phyloP scores from a whole-genome alignment of 2,329 filamentous ascomycete genomes.

The Penicillium polonicum region DNA sequence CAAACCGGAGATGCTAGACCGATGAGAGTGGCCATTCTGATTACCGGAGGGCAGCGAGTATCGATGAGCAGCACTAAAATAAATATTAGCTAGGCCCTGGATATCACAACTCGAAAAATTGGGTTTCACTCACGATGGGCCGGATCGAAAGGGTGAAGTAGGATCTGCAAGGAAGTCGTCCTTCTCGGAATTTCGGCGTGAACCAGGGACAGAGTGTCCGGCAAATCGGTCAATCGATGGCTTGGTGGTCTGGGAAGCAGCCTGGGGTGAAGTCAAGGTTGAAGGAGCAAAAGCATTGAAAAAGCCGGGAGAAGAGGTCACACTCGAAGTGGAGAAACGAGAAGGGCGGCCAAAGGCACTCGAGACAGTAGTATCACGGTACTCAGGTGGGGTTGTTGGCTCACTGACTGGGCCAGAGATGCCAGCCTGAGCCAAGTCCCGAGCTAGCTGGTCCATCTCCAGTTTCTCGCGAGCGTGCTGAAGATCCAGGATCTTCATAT shows the following conservation, averaged over 20 bases:
- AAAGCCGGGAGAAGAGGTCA: conserved; percentile 76
- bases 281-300: conserved; percentile 73
- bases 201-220: conserved; percentile 81
- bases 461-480: conserved; percentile 79
- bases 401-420: conserved; percentile 78
- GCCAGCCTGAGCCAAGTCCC: conserved; percentile 64
- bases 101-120: not conserved
- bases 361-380: conserved; percentile 77
- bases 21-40: conserved; percentile 30
- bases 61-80: conserved; percentile 63
- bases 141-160: conserved; percentile 64
- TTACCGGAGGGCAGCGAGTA: conserved; percentile 85
- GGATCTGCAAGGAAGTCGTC: conserved; percentile 72
- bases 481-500: conserved; percentile 86
- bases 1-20: conserved; percentile 32
- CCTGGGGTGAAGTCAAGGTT: conserved; percentile 72
- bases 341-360: conserved; percentile 80
- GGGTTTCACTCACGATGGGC: conserved; percentile 70
- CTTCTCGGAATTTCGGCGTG: conserved; percentile 85
- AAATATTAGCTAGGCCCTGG: conserved; percentile 6
- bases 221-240: conserved; percentile 64
- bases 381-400: conserved; percentile 93
- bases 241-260: conserved; percentile 52
- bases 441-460: conserved; percentile 80
- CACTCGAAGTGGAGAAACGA: conserved; percentile 83